Conservation (phyloP, 2,329 filamentous ascomycete species). For the Tolypocladium album region DNA sequence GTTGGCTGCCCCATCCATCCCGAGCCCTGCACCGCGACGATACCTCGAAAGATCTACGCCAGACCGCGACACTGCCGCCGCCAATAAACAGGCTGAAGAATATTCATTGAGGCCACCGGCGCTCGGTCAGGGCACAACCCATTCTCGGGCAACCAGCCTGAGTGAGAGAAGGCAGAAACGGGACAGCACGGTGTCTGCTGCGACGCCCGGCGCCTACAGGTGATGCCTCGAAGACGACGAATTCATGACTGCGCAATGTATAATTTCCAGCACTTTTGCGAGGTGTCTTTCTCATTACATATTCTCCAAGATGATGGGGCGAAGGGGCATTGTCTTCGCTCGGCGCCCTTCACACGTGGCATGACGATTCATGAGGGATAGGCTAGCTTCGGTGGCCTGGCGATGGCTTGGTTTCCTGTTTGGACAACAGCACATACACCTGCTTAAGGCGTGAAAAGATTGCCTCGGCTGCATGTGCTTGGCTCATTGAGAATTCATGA, state of each 20-base stretch:
- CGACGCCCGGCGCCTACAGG: conserved; percentile 31
- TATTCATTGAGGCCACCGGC: conserved; percentile 29
- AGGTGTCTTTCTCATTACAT: not conserved
- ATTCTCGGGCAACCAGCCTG: conserved; percentile 35
- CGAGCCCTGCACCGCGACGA: conserved; percentile 29
- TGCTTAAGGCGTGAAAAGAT: not conserved
- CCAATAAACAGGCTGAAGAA: conserved; percentile 13
- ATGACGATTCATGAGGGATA: conserved; percentile 13
- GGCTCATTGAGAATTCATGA: not conserved
- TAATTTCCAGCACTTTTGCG: not conserved
- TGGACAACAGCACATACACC: not conserved
- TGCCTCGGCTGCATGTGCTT: not conserved
- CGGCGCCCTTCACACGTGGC: conserved; percentile 1
- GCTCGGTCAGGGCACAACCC: conserved; percentile 27
- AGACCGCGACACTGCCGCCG: conserved; percentile 26
- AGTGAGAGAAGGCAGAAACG: conserved; percentile 29
- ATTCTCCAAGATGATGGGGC: not conserved
- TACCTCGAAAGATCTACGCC: conserved; percentile 36
- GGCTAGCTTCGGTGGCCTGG: conserved; percentile 2
- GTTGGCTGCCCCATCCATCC: conserved; percentile 26
- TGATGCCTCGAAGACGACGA: conserved; percentile 23
- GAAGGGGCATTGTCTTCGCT: not conserved
- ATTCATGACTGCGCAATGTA: conserved; percentile 14
- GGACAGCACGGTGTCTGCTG: conserved; percentile 24
- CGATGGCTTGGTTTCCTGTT: not conserved